A percentile compares a stretch with the other conserved stretches of the same genome.
phyloP scores from a whole-genome alignment of 1,284 basidiomycete species.

The Moesziomyces antarcticus region DNA sequence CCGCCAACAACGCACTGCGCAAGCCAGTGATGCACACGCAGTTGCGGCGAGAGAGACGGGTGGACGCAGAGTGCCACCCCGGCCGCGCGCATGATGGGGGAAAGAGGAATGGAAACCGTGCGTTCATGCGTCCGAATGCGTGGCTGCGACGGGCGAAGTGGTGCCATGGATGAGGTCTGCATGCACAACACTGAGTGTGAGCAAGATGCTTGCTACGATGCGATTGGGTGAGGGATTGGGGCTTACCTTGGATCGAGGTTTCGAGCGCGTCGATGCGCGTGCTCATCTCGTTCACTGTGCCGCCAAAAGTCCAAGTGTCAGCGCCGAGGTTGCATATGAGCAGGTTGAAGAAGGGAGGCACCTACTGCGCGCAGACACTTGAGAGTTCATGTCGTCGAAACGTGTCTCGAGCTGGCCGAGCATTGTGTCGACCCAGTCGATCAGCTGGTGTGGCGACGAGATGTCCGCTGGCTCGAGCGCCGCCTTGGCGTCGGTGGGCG shows the following conservation, averaged over 20 bases:
- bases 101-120: not conserved
- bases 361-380: constrained; percentile 61
- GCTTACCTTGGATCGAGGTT: constrained; percentile 61
- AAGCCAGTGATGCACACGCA: not conserved
- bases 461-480: constrained; percentile 34
- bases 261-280: constrained; percentile 64
- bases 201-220: not conserved
- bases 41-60: not conserved
- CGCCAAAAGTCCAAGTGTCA: not conserved
- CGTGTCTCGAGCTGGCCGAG: constrained; percentile 58
- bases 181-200: not conserved
- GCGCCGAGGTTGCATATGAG: not conserved
- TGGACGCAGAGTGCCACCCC: constrained; percentile 15
- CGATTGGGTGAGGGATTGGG: not conserved
- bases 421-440: constrained; percentile 65
- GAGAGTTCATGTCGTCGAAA: constrained; percentile 58
- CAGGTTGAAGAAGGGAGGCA: constrained; percentile 1
- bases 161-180: constrained; percentile 44
- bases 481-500: constrained; percentile 3
- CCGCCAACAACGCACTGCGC: not conserved
- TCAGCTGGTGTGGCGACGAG: constrained; percentile 62
- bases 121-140: constrained; percentile 1
- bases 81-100: constrained; percentile 4
- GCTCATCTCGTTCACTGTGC: constrained; percentile 65
- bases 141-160: constrained; percentile 16